A percentile compares a stretch with the other conserved stretches of the same genome.
These are phyloP conservation scores for Evernia prunastri DNA, from an alignment of 495 filamentous ascomycete species.

Conservation along the genomic window DNA sequence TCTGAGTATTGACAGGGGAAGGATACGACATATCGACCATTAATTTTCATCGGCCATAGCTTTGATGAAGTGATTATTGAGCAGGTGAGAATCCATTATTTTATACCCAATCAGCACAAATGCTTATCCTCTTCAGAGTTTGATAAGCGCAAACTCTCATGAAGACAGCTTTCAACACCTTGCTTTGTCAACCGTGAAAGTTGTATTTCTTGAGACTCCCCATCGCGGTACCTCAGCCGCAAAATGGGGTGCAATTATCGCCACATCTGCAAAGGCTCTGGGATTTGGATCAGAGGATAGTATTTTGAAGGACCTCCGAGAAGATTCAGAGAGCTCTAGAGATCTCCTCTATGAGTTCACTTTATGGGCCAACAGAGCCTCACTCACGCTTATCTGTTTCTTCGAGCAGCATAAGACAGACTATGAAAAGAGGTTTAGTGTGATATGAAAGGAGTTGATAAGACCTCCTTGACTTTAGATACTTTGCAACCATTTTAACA, in stretches of 20 bases:
- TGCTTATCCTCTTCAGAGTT: neutral
- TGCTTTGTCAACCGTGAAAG: slow-evolving; percentile 6
- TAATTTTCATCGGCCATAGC: slow-evolving; percentile 9
- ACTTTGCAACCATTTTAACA: neutral
- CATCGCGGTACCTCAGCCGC: slow-evolving; percentile 7
- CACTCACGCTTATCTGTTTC: slow-evolving; percentile 1
- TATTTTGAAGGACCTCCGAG: slow-evolving; percentile 11
- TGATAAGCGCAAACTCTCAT: neutral
- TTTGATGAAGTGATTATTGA: slow-evolving; percentile 10
- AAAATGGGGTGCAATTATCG: slow-evolving; percentile 1
- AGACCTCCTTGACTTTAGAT: neutral
- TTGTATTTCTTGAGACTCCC: slow-evolving; percentile 7
- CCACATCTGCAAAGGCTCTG: neutral
- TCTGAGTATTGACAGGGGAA: neutral
- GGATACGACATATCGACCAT: slow-evolving; percentile 3
- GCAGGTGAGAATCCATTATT: neutral
- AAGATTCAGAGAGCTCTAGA: slow-evolving; percentile 1
- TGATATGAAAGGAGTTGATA: neutral
- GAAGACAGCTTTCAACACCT: neutral
- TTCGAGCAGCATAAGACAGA: slow-evolving; percentile 11
- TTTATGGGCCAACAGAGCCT: slow-evolving; percentile 8
- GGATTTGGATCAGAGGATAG: slow-evolving; percentile 4
- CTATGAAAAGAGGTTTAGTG: neutral
- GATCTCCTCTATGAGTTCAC: slow-evolving; percentile 12
- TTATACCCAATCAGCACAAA: neutral